Evolutionary conservation across 2,329 filamentous ascomycete genomes (phyloP), one percentile per base, ranked within the genome.

Genomic region (Domatiomyces globalis): DNA sequence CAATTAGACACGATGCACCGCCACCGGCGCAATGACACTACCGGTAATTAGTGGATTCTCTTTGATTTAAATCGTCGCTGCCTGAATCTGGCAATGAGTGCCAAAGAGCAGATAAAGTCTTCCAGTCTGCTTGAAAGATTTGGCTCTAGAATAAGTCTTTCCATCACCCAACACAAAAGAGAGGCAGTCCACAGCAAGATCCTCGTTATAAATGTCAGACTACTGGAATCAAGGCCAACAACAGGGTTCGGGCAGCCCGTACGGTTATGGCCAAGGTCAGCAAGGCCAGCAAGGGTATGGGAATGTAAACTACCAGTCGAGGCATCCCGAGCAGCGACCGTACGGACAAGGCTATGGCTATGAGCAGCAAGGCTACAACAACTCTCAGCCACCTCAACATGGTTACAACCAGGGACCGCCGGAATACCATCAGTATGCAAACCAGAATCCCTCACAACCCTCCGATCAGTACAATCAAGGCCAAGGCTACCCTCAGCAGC

Each of bases 371-470:
- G 53, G 52, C 42, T 54, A 55, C 51, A 42, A 43, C 7, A 45
- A 51, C 22, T 27, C 33, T 17, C 43, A 51, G 17, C 25, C 46
- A 12, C 51, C 52, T 44, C 25, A 33, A 12, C 54, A 58, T 45
- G 49, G 54, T 25, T 55, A 59, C 44, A 49, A 51, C 43, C 54
- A 54, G 47, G 33, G 49, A 45, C 22, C 46, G 9, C 54, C 55
- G 19, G 50, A 51, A 22, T 52, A 54, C 22, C 22, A 33, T 33
- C 50, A 48, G 29, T 49, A 49, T 19, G 22, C 50, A 19, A 22
- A 33, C 7, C 47, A 50, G 44, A 44, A 49, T 44, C 52, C 52
- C 22, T 48, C 54, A 48, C 49, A 50, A 47, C 49, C 48, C 9
- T 49, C 51, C 27, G 45, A 49, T 33, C 33, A 47, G 12, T 22